Conservation (phyloP, 2,329 filamentous ascomycete species). For the Thielaviopsis ethacetica region DNA sequence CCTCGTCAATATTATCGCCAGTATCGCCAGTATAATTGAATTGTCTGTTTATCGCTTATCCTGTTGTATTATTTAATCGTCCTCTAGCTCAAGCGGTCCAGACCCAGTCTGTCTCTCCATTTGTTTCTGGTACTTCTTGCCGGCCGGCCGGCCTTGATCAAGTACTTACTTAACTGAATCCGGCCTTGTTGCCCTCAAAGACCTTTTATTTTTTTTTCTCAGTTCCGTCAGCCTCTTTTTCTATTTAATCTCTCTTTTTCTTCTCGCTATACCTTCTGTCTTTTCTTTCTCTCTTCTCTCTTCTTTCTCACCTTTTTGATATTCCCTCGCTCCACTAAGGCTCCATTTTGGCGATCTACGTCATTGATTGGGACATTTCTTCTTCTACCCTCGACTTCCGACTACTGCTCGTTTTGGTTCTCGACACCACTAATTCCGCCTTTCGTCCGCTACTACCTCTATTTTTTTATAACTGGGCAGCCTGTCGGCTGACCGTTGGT, state of each 20-base stretch:
- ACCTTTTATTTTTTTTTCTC: not conserved
- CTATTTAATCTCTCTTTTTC: not conserved
- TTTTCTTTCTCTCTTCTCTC: not conserved
- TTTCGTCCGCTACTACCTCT: not conserved
- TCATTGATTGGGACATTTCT: not conserved
- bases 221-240: not conserved
- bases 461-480: not conserved
- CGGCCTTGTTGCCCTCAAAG: not conserved
- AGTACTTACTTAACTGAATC: not conserved
- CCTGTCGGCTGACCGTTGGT: not conserved
- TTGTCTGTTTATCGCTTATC: too few species aligned
- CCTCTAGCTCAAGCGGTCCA: too few species aligned
- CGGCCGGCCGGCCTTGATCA: too few species aligned
- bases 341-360: not conserved
- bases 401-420: not conserved
- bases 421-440: not conserved
- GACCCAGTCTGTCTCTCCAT: too few species aligned
- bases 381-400: not conserved
- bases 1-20: too few species aligned
- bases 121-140: too few species aligned
- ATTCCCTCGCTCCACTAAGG: not conserved
- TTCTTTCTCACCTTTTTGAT: not conserved
- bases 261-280: not conserved
- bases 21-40: too few species aligned
- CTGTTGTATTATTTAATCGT: too few species aligned